A percentile compares a stretch with the other conserved stretches of the same genome.
Conservation (phyloP, 352 stramenopile species). For the Pythium utonaiense region DNA sequence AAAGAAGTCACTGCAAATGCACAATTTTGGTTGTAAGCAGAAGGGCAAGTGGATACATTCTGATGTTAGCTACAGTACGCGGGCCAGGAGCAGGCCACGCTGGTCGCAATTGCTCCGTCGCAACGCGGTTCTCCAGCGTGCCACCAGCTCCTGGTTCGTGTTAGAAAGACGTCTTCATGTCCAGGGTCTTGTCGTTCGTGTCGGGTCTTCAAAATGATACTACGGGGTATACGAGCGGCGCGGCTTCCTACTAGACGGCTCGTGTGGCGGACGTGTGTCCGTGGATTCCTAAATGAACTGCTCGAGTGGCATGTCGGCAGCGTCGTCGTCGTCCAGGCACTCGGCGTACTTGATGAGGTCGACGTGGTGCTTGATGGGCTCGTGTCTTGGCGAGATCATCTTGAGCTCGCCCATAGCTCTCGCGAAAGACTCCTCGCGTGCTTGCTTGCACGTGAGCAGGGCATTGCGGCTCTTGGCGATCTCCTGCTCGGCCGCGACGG, state of each 20-base stretch:
- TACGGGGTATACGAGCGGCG: not conserved
- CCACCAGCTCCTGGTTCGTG: no score
- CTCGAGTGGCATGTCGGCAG: conserved; percentile 36
- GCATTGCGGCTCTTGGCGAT: conserved; percentile 70
- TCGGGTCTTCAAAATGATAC: not conserved
- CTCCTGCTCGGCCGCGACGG: conserved; percentile 53
- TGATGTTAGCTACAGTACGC: not conserved
- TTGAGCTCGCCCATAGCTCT: conserved; percentile 71
- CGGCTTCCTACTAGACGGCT: not conserved
- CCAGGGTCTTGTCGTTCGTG: not conserved
- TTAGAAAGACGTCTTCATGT: not conserved
- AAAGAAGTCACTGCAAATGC: not conserved
- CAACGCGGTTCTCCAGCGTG: not conserved
- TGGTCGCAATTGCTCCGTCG: not conserved
- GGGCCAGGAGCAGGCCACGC: not conserved
- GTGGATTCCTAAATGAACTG: conserved; percentile 53
- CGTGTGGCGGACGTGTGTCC: not conserved
- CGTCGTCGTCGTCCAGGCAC: conserved; percentile 61
- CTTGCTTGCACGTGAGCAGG: conserved; percentile 70
- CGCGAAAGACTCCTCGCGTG: conserved; percentile 68
- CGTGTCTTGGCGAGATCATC: conserved; percentile 73
- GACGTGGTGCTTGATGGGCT: conserved; percentile 72
- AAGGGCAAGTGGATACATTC: not conserved
- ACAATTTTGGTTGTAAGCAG: not conserved
- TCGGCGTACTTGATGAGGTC: conserved; percentile 86